Evolutionary conservation across 805 yeast genomes (phyloP).

Genomic region (Spathaspora gorwiae): DNA sequence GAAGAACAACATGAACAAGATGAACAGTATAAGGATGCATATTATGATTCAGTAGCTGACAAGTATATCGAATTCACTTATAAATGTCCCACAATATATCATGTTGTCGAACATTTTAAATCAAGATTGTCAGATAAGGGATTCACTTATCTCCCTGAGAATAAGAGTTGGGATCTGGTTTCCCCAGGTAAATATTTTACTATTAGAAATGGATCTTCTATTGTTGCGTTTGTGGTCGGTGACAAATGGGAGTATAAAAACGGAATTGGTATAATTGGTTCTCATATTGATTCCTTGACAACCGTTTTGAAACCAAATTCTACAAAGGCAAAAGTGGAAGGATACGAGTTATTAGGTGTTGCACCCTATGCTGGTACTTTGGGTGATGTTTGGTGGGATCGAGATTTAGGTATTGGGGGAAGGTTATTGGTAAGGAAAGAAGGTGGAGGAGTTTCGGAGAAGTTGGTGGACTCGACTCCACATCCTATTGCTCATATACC

Average conservation of each 20-base stretch:
- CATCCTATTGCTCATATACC: slow-evolving; percentile 78
- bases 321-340: slow-evolving; percentile 56
- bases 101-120: slow-evolving; percentile 55
- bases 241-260: slow-evolving; percentile 56
- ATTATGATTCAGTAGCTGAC: slow-evolving; percentile 26
- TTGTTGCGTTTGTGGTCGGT: slow-evolving; percentile 71
- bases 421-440: slow-evolving; percentile 50
- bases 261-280: slow-evolving; percentile 67
- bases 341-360: slow-evolving; percentile 74
- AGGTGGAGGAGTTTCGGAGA: slow-evolving; percentile 32
- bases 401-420: slow-evolving; percentile 85
- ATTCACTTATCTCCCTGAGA: slow-evolving; percentile 62
- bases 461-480: slow-evolving; percentile 55
- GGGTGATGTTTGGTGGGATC: slow-evolving; percentile 68
- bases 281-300: slow-evolving; percentile 74
- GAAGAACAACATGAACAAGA: too few species aligned
- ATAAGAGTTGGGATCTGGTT: slow-evolving; percentile 45
- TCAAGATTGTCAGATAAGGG: slow-evolving; percentile 52
- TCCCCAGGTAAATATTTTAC: slow-evolving; percentile 61
- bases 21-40: slow-evolving; percentile 1
- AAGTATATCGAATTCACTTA: slow-evolving; percentile 69
- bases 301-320: slow-evolving; percentile 70
- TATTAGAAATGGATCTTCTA: slow-evolving; percentile 60
- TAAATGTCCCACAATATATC: slow-evolving; percentile 69
- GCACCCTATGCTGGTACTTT: slow-evolving; percentile 81